phyloP scores from a whole-genome alignment of 2,329 filamentous ascomycete genomes.

The Aureobasidium namibiae region DNA sequence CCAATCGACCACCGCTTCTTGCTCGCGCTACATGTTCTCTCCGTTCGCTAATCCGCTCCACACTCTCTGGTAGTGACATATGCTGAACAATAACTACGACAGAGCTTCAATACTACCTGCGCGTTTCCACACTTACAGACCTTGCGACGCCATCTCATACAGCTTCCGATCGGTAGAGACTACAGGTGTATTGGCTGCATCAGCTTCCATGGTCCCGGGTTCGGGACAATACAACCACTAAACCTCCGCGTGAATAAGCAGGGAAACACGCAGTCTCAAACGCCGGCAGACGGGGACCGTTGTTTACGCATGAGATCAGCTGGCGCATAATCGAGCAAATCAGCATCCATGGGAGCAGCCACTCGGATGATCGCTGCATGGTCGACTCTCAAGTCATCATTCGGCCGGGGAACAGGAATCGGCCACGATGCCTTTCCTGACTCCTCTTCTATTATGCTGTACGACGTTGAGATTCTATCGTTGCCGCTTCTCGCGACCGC shows the following conservation, averaged over 20 bases:
- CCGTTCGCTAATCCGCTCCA: not conserved
- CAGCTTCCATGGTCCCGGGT: slow-evolving; percentile 2
- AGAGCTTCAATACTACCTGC: not conserved
- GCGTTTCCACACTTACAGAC: not conserved
- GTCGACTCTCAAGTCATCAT: slow-evolving; percentile 2
- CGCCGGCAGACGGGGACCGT: slow-evolving; percentile 2
- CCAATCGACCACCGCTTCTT: not conserved
- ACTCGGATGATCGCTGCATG: slow-evolving; percentile 13
- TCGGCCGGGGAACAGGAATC: slow-evolving; percentile 9
- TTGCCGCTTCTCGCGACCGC: slow-evolving; percentile 6
- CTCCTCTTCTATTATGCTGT: slow-evolving; percentile 6
- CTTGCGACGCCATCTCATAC: not conserved
- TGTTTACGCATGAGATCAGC: slow-evolving; percentile 8
- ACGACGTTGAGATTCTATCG: not conserved
- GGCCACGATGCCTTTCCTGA: slow-evolving; percentile 1
- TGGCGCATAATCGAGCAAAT: slow-evolving; percentile 8
- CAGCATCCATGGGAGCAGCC: not conserved
- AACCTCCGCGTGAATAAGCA: slow-evolving; percentile 2
- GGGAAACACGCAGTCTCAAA: not conserved
- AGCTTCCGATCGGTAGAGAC: not conserved
- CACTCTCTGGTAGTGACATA: not conserved
- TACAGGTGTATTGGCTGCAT: not conserved
- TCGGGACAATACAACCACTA: not conserved
- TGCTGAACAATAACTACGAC: not conserved
- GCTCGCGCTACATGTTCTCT: not conserved